A percentile compares a stretch with the other conserved stretches of the same genome.
Conservation (phyloP, 1,284 basidiomycete genomes). For the Malassezia caprae region DNA sequence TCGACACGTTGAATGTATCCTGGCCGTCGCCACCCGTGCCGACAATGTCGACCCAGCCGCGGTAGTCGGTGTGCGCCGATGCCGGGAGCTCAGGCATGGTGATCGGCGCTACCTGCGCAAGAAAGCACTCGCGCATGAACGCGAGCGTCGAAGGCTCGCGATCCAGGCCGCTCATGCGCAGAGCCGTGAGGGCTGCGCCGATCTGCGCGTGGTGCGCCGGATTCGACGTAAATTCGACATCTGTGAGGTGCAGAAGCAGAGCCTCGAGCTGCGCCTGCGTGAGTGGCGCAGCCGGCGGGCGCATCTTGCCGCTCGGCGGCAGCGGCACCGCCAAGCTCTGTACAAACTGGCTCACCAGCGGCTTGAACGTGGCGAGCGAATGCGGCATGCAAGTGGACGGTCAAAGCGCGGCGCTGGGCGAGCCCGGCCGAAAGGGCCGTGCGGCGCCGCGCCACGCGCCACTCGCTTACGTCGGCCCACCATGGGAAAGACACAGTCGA, state of each 20-base stretch:
- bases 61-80: slow-evolving; percentile 15
- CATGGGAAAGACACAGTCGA: slow-evolving; percentile 92
- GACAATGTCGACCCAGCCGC: slow-evolving; percentile 50
- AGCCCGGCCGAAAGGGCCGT: neutral
- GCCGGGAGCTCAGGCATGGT: neutral
- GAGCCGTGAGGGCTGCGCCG: slow-evolving; percentile 35
- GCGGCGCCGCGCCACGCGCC: neutral
- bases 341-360: slow-evolving; percentile 11
- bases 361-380: slow-evolving; percentile 13
- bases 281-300: neutral
- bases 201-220: slow-evolving; percentile 39
- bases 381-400: neutral
- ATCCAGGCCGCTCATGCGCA: slow-evolving; percentile 38
- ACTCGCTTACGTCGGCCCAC: neutral
- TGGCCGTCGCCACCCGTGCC: slow-evolving; percentile 90
- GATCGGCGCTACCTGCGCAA: slow-evolving; percentile 17
- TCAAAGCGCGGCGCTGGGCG: neutral
- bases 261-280: slow-evolving; percentile 22
- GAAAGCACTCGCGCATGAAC: slow-evolving; percentile 30
- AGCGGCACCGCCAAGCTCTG: slow-evolving; percentile 8
- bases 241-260: slow-evolving; percentile 38
- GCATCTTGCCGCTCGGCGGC: slow-evolving; percentile 5
- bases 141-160: slow-evolving; percentile 29
- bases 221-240: slow-evolving; percentile 38
- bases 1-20: slow-evolving; percentile 95